These are phyloP conservation scores for Exophiala dermatitidis DNA, from an alignment of 2,329 filamentous ascomycete genomes.

Conservation along the genomic window DNA sequence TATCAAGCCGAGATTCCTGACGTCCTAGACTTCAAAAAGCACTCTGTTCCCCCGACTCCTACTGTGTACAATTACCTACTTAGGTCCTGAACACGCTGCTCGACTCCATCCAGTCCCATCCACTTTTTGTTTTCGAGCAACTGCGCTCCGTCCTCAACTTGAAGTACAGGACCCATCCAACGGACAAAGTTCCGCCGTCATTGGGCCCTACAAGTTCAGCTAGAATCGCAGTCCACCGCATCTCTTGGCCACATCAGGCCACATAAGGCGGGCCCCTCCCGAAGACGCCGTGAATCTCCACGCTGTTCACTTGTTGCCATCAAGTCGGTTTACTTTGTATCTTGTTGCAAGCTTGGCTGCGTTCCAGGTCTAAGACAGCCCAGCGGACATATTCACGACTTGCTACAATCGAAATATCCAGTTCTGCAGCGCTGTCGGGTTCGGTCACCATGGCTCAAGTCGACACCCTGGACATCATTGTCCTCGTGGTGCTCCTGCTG, in stretches of 20 bases:
- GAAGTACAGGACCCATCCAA: background rate
- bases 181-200: background rate
- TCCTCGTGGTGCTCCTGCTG: conserved; percentile 75
- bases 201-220: background rate
- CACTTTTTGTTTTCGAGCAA: no score
- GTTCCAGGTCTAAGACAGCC: background rate
- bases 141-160: no score
- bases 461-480: conserved; percentile 88
- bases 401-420: conserved; percentile 6
- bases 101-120: no score
- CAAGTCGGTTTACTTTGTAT: background rate
- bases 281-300: conserved; percentile 9
- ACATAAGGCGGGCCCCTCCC: conserved; percentile 14
- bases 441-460: conserved; percentile 71
- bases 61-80: no score
- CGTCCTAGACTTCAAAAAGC: background rate
- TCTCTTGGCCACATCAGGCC: conserved; percentile 23
- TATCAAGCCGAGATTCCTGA: background rate
- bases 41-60: background rate
- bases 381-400: background rate
- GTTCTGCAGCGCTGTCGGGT: background rate
- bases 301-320: conserved; percentile 12
- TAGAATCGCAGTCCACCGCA: background rate
- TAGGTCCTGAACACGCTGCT: no score
- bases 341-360: background rate